Evolutionary conservation across 768 basidiomycete species (phyloP), one percentile per base, ranked within the genome.

Genomic region (Russula dissimulans): DNA sequence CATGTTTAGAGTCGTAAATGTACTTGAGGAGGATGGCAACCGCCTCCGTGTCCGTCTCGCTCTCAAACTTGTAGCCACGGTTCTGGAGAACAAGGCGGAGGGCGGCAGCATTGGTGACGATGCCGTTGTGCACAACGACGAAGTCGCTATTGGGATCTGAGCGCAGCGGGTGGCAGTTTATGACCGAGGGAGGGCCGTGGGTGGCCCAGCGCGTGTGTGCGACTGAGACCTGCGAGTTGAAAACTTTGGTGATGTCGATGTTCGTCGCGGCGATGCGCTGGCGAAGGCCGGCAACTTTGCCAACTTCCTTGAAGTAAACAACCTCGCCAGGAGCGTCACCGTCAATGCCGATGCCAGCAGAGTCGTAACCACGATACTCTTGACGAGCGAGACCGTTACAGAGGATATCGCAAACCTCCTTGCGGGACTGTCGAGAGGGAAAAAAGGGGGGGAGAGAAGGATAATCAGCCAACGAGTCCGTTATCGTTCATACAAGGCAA

Each of bases 131-230:
- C 31, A 99, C 95, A 67, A 98, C 76, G 60, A 86, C 83, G 77
- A 99, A 98, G 69, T 97, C 94, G 61, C 81, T 77, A 56, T 73
- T 78, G 29, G 81, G 76, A 68, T 95, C 93, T 15, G 89, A 90
- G 68, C 86, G 86, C 68, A 97, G 83, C 56, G 97, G 97, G 73
- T 99, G 97, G 76, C 95, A 98, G 76, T 99, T 99, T 68, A 80
- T 73, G 55, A 84, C 80, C 4, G 86, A 88, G 22, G 94, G 95
- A 18, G 86, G 82, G 41, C 97, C 97, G 71, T 99, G 97, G 18
- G 97, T 99, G 2, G 97, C 97, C 97, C 97, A 99, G 66, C 97
- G 91, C 12, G 97, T 99, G 76, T 99, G 97, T 12, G 95, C 95
- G 74, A 99, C 97, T 42, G 92, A 93, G 47, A 95, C 92, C 75